Conservation (phyloP, 139 green algal genomes). For the Astrephomene gubernaculifera region DNA sequence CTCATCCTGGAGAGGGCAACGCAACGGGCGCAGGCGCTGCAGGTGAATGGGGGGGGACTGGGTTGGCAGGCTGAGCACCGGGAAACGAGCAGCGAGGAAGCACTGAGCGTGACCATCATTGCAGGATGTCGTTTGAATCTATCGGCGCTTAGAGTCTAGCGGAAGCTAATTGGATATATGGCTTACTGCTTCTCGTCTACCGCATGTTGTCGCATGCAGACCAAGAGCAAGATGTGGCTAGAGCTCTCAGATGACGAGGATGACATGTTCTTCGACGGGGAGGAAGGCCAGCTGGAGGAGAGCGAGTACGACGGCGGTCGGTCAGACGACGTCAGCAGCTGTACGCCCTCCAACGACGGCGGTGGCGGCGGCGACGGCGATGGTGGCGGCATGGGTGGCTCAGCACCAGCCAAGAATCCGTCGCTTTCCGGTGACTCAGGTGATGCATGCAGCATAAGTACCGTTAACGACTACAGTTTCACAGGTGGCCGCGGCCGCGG, state of each 20-base stretch:
- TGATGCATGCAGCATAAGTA: background rate
- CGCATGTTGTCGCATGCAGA: background rate
- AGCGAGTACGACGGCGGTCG: background rate
- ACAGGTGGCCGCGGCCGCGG: background rate
- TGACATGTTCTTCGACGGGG: background rate
- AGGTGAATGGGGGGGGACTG: background rate
- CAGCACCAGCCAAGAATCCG: no score
- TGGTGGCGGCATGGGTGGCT: background rate
- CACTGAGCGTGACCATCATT: background rate
- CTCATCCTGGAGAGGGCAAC: constrained; percentile 18
- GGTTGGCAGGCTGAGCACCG: background rate
- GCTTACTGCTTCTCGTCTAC: background rate
- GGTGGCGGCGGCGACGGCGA: background rate
- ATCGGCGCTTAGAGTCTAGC: background rate
- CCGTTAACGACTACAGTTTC: background rate
- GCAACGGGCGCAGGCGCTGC: background rate
- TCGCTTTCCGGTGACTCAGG: no score
- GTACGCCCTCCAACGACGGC: no score
- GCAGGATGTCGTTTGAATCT: background rate
- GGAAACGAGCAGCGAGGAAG: background rate
- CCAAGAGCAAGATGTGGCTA: constrained; percentile 44
- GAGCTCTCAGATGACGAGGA: background rate
- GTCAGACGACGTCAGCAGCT: no score
- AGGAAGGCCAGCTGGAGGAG: background rate
- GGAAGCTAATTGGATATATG: background rate